Evolutionary conservation across 192 early-diverging fungal species (phyloP), one percentile per base, ranked within the genome.

Genomic region (Backusella circina): DNA sequence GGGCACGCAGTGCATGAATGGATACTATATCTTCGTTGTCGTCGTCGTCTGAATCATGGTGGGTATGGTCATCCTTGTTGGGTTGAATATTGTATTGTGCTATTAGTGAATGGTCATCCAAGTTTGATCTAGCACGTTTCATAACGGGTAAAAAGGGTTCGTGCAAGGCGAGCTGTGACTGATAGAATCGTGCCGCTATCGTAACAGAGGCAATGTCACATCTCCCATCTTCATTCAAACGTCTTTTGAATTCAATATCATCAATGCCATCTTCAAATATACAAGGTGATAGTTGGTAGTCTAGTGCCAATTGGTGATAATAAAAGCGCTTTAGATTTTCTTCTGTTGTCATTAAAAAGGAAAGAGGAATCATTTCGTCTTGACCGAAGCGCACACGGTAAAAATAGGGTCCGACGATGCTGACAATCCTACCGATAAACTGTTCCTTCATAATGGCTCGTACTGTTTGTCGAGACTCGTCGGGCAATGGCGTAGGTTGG

Each of bases 201-300:
- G 54, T 67, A 33, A 68, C 65, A 6, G 77, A 57, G 4, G 64
- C 36, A 13, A 65, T 32, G 37, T 78, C 77, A 26, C 71, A 66
- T 38, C 72, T 26, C n/a, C 26, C 13, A 16, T 73, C 71, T 23
- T 57, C 31, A 2, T 39, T 39, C 18, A 78, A 28, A 15, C 50
- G 33, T 33, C 26, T 67, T n/a, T 64, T 35, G 8, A 78, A 57
- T 7, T 73, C 71, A 5, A 31, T 23, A 9, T 78, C 72, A 15
- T 44, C 30, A 1, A 78, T 38, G 2, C 65, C 39, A 13, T 78
- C 72, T 61, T 78, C 77, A 23, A 78, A 67, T 26, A 78, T 67
- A 31, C 32, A 32, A 30, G 65, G 72, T 16, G 77, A 54, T 13
- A 78, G 37, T 70, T 41, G 71, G 8, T 65, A 67, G 18, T 78